phyloP scores from a whole-genome alignment of 345 rosid genomes.

The Euphorbia peplus region DNA sequence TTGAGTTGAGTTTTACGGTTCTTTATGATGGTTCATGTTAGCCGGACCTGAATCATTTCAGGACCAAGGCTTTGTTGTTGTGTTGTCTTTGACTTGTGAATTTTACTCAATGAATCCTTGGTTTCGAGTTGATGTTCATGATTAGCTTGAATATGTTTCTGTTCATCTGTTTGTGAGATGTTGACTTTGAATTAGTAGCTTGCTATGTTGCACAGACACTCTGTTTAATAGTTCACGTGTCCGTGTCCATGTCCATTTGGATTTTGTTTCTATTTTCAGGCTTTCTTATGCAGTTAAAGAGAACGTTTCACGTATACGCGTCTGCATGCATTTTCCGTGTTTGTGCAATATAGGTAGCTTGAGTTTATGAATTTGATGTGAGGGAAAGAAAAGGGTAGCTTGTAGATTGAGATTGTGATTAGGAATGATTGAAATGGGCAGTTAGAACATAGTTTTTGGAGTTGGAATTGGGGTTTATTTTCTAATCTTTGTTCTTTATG shows the following conservation, averaged over 20 bases:
- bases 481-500: not conserved
- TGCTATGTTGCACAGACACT: not conserved
- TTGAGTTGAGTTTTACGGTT: no score
- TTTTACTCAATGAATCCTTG: not conserved
- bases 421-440: not conserved
- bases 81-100: slow-evolving; percentile 5
- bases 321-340: no score
- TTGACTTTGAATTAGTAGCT: not conserved
- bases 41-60: no score
- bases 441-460: not conserved
- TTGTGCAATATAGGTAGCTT: no score
- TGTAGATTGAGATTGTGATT: not conserved
- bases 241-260: no score
- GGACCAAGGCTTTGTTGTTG: no score
- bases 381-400: not conserved
- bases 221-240: no score
- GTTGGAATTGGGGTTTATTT: not conserved
- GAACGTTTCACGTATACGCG: no score
- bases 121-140: not conserved
- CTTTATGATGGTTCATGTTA: no score
- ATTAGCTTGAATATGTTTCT: not conserved
- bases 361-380: no score
- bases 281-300: no score
- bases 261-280: no score
- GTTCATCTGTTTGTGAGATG: not conserved